Conservation (phyloP, 1,284 basidiomycete genomes). For the Xerocomus amazonicus region DNA sequence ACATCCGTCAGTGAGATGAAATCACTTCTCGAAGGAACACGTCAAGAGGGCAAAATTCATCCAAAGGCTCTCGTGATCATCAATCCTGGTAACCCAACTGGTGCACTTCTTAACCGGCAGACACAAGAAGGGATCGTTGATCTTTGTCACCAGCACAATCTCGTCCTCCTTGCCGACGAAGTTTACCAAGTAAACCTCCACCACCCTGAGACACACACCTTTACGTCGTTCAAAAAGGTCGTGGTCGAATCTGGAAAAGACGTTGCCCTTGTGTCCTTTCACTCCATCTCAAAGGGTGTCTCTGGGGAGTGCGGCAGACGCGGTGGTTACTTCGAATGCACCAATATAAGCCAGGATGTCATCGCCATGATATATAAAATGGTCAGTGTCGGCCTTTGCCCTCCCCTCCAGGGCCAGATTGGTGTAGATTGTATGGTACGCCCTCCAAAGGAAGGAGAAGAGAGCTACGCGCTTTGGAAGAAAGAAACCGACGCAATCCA, state of each 20-base stretch:
- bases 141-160: slow-evolving; percentile 80
- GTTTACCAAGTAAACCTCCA: slow-evolving; percentile 95
- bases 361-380: slow-evolving; percentile 92
- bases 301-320: slow-evolving; percentile 91
- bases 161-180: slow-evolving; percentile 91
- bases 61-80: slow-evolving; percentile 89
- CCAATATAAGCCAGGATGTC: slow-evolving; percentile 75
- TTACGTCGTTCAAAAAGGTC: slow-evolving; percentile 90
- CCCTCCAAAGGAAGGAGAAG: slow-evolving; percentile 73
- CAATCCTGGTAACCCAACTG: slow-evolving; percentile 96
- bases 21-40: slow-evolving; percentile 65
- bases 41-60: slow-evolving; percentile 53
- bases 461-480: slow-evolving; percentile 76
- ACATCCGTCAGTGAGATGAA: slow-evolving; percentile 75
- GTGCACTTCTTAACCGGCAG: slow-evolving; percentile 67
- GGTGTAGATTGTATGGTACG: slow-evolving; percentile 89
- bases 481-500: slow-evolving; percentile 81
- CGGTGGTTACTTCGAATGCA: slow-evolving; percentile 91
- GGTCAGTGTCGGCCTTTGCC: slow-evolving; percentile 86
- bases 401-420: slow-evolving; percentile 85
- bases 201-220: slow-evolving; percentile 60
- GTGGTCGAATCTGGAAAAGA: slow-evolving; percentile 60
- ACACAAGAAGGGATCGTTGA: slow-evolving; percentile 75
- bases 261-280: slow-evolving; percentile 87
- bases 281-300: slow-evolving; percentile 94